phyloP scores from a whole-genome alignment of 139 green algal genomes.

The Mesostigma viride region DNA sequence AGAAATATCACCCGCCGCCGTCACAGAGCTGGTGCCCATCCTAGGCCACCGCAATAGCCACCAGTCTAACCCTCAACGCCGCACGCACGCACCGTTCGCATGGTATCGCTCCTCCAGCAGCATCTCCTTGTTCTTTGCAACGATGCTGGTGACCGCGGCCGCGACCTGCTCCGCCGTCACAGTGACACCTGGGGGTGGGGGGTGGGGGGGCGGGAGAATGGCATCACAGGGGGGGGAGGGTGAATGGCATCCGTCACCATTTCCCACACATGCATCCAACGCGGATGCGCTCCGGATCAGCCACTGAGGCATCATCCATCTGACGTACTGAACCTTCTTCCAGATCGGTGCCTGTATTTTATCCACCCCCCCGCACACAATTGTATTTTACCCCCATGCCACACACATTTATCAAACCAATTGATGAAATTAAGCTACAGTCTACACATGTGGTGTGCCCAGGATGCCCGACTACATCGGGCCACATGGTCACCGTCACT shows the following conservation, averaged over 20 bases:
- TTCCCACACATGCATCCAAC: neutral
- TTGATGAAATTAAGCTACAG: no score
- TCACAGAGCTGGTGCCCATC: neutral
- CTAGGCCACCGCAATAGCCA: neutral
- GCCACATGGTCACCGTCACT: no score
- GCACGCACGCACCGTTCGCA: slow-evolving; percentile 16
- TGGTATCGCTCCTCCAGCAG: slow-evolving; percentile 23
- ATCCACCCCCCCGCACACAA: no score
- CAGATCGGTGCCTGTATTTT: no score
- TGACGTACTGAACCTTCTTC: no score
- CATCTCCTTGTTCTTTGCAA: slow-evolving; percentile 17
- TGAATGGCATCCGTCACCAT: neutral
- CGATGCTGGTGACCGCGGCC: slow-evolving; percentile 14
- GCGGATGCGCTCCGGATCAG: no score
- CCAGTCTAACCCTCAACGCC: neutral
- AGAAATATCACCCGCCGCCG: slow-evolving; percentile 9
- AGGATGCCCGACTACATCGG: no score
- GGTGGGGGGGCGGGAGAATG: neutral
- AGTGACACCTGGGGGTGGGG: slow-evolving; percentile 1
- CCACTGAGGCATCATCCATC: no score
- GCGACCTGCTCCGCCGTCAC: slow-evolving; percentile 22
- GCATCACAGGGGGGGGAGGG: neutral
- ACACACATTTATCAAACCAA: no score
- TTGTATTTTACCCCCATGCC: no score
- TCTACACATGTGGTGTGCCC: no score